These are phyloP conservation scores for Erodium moschatum DNA, from an alignment of 441 rosid genomes.

Conservation along the genomic window DNA sequence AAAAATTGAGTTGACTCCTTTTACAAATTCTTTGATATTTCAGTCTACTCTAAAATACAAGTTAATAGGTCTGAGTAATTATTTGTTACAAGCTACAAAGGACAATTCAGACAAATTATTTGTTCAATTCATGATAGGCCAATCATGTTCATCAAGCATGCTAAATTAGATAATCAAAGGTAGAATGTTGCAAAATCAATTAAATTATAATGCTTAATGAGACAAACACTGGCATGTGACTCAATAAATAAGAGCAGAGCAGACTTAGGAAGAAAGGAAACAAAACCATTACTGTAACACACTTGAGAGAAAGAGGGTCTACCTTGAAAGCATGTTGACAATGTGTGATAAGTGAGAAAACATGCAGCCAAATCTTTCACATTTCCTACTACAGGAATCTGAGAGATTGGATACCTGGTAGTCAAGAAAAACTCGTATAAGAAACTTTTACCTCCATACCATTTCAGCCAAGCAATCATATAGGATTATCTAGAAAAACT, in stretches of 20 bases:
- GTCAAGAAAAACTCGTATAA: not conserved
- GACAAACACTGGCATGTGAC: not conserved
- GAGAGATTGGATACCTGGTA: conserved; percentile 44
- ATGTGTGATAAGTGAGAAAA: conserved; percentile 39
- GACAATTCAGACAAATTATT: not conserved
- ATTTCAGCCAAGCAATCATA: not conserved
- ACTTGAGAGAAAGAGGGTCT: conserved; percentile 7
- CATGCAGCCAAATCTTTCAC: conserved; percentile 32
- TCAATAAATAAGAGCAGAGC: not conserved
- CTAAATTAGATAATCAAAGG: not conserved
- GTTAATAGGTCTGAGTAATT: not conserved
- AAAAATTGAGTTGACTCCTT: conserved; percentile 2
- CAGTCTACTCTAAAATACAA: not conserved
- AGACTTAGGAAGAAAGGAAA: not conserved
- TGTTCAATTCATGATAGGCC: not conserved
- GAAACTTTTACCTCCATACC: not conserved
- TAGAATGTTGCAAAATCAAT: not conserved
- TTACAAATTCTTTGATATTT: not conserved
- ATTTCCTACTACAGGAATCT: conserved; percentile 27
- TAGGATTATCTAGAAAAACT: not conserved
- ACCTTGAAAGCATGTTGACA: conserved; percentile 33
- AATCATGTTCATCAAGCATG: not conserved
- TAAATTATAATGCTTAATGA: not conserved
- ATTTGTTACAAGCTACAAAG: not conserved
- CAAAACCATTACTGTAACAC: not conserved